Evolutionary conservation across 805 yeast genomes (phyloP).

Genomic region (Candida qinlingensis): DNA sequence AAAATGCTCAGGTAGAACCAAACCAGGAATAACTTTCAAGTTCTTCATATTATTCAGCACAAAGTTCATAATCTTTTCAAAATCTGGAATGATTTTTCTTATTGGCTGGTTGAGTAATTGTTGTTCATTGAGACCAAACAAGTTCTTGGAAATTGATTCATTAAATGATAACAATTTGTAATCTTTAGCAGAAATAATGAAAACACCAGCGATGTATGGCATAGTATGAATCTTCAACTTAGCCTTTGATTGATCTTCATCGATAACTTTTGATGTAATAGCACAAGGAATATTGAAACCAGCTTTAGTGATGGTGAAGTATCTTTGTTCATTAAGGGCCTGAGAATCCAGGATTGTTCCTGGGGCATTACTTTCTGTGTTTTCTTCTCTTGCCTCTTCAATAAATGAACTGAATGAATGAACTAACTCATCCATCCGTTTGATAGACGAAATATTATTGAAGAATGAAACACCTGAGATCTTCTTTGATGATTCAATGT

Average conservation of each 20-base stretch:
- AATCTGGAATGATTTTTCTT: conserved; percentile 57
- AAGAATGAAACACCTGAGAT: conserved; percentile 22
- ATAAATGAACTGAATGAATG: conserved; percentile 19
- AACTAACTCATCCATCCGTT: conserved; percentile 24
- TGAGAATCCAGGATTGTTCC: conserved; percentile 30
- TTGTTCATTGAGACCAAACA: conserved; percentile 61
- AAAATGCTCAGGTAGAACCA: conserved; percentile 87
- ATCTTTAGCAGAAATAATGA: conserved; percentile 47
- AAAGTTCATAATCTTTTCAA: conserved; percentile 35
- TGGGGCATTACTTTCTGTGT: conserved; percentile 16
- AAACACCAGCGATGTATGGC: conserved; percentile 85
- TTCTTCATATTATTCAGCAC: conserved; percentile 32
- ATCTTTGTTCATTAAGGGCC: conserved; percentile 51
- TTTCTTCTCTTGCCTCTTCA: conserved; percentile 8
- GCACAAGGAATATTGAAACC: conserved; percentile 65
- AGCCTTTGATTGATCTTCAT: conserved; percentile 38
- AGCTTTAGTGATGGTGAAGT: conserved; percentile 51
- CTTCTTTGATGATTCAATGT: conserved; percentile 19
- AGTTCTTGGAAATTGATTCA: conserved; percentile 68
- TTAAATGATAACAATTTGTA: conserved; percentile 65
- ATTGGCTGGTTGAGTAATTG: conserved; percentile 43
- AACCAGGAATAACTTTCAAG: conserved; percentile 48
- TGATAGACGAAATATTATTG: conserved; percentile 8
- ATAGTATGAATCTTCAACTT: conserved; percentile 67
- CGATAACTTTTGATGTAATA: conserved; percentile 54